A percentile compares a stretch with the other conserved stretches of the same genome.
These are phyloP conservation scores for Jatropha curcas DNA, from an alignment of 345 rosid genomes.

Conservation along the genomic window DNA sequence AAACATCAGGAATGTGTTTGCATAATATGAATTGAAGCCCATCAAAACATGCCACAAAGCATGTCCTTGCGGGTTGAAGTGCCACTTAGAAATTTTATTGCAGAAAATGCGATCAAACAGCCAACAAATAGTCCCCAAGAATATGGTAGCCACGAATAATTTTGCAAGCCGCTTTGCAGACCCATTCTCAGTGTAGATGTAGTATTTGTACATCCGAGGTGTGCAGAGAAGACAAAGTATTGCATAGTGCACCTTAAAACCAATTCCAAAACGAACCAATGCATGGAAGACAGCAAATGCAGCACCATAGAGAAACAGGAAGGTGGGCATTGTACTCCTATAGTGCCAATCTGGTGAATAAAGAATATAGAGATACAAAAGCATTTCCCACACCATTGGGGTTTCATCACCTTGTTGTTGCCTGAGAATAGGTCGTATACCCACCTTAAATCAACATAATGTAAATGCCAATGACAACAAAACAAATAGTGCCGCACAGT, in stretches of 20 bases:
- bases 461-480: background rate
- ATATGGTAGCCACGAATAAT: conserved; percentile 59
- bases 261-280: conserved; percentile 59
- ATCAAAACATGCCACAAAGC: conserved; percentile 88
- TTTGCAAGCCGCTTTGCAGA: conserved; percentile 75
- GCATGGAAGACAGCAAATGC: conserved; percentile 76
- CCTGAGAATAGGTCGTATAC: conserved; percentile 37
- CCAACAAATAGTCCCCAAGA: conserved; percentile 69
- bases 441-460: background rate
- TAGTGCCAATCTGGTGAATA: conserved; percentile 99
- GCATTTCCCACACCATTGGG: conserved; percentile 99
- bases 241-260: conserved; percentile 84
- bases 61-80: conserved; percentile 84
- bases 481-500: background rate
- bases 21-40: conserved; percentile 87
- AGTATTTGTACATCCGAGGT: conserved; percentile 95
- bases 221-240: conserved; percentile 79
- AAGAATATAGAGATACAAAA: conserved; percentile 86
- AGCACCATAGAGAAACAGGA: conserved; percentile 86
- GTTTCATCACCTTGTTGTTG: conserved; percentile 98
- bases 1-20: conserved; percentile 96
- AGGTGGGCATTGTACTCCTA: conserved; percentile 90
- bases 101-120: conserved; percentile 67
- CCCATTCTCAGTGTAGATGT: conserved; percentile 69
- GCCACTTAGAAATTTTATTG: conserved; percentile 55